Conservation (phyloP, 345 rosid genomes). For the Cardamine occulta region DNA sequence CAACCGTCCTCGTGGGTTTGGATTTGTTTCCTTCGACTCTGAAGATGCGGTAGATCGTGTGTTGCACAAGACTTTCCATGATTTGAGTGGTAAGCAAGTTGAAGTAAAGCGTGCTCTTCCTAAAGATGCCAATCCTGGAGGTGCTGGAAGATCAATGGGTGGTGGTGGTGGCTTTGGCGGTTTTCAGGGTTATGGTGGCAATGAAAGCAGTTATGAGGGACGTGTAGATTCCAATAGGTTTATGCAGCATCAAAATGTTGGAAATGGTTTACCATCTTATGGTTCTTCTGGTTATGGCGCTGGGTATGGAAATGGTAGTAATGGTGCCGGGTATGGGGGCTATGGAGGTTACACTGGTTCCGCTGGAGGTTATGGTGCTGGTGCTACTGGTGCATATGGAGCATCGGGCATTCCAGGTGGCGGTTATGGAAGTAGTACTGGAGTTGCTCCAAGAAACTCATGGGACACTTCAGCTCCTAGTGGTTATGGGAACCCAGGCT, state of each 20-base stretch:
- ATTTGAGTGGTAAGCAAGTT: conserved; percentile 86
- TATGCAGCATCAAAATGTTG: conserved; percentile 66
- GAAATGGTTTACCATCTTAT: conserved; percentile 72
- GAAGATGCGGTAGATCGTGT: conserved; percentile 93
- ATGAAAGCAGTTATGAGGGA: conserved; percentile 61
- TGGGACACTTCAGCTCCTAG: conserved; percentile 78
- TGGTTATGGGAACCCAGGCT: conserved; percentile 82
- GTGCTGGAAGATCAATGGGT: conserved; percentile 64
- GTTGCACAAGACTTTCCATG: conserved; percentile 83
- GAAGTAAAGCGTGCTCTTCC: conserved; percentile 97
- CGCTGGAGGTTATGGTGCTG: conserved; percentile 66
- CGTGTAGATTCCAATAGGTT: conserved; percentile 79
- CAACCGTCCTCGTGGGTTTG: conserved; percentile 93
- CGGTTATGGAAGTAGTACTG: conserved; percentile 30
- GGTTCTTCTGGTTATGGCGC: conserved; percentile 74
- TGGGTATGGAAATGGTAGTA: conserved; percentile 80
- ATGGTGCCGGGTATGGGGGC: conserved; percentile 72
- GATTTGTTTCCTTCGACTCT: conserved; percentile 83
- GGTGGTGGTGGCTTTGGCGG: conserved; percentile 68
- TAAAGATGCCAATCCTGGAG: conserved; percentile 92
- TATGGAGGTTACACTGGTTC: conserved; percentile 71
- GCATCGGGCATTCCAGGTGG: conserved; percentile 29
- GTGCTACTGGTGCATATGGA: conserved; percentile 54
- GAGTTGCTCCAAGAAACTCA: conserved; percentile 55
- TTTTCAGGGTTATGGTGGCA: conserved; percentile 71